phyloP scores from a whole-genome alignment of 2,329 filamentous ascomycete genomes.

The Diaporthe eres region DNA sequence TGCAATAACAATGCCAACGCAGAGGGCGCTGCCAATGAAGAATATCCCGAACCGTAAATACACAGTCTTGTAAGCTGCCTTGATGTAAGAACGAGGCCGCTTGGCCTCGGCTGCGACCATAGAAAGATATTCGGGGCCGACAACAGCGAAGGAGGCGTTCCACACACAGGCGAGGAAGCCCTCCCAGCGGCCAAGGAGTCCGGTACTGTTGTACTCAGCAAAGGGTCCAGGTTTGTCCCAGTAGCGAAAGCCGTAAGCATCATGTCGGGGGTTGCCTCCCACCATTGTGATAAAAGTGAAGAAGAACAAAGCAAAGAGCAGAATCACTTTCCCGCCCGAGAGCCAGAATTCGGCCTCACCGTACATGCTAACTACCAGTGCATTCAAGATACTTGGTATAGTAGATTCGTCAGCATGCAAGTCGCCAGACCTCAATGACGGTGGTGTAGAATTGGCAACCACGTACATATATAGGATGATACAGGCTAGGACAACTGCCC shows the following conservation, averaged over 20 bases:
- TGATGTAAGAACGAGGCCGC: conserved; percentile 74
- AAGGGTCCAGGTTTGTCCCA: conserved; percentile 76
- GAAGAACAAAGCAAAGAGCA: conserved; percentile 76
- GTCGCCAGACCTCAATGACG: too few species aligned
- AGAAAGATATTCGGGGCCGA: conserved; percentile 77
- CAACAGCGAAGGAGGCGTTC: conserved; percentile 74
- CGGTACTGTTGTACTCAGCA: conserved; percentile 70
- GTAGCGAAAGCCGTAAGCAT: conserved; percentile 81
- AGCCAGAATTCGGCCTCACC: conserved; percentile 82
- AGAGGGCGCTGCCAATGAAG: conserved; percentile 71
- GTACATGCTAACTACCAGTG: conserved; percentile 76
- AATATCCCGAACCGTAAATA: conserved; percentile 80
- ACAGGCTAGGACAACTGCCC: not conserved
- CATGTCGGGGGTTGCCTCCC: conserved; percentile 79
- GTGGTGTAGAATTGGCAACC: too few species aligned
- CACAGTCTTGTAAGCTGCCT: conserved; percentile 79
- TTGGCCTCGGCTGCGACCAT: conserved; percentile 79
- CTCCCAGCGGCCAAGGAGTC: conserved; percentile 75
- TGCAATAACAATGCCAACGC: conserved; percentile 74
- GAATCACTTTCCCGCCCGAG: conserved; percentile 73
- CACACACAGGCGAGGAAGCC: conserved; percentile 79
- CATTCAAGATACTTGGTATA: conserved; percentile 66
- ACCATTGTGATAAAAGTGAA: conserved; percentile 86
- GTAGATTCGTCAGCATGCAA: too few species aligned
- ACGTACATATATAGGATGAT: too few species aligned